Base-by-base conservation (phyloP, 495 filamentous ascomycete genomes). In the Aspergillus indologenus region DNA sequence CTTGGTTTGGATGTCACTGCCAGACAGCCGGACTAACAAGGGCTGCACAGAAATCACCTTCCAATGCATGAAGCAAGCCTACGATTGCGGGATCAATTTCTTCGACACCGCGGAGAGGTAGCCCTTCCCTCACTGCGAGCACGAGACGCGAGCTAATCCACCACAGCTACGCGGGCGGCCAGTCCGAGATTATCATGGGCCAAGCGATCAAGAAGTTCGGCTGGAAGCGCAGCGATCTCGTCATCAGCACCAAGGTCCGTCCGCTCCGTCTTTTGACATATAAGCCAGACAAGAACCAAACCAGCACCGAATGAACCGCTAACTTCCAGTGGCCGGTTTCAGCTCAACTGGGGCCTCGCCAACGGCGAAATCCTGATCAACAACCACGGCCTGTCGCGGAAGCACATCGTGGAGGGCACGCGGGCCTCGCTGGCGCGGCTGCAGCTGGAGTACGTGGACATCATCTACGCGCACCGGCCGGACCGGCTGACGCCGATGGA, bases 401-500 rank as follows among this genome's bases (percentile, higher is more conserved):
- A 96, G 73, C 91, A 96, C 75, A 79, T 93, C 44, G 73, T 92
- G 61, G 90, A 93, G 77, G 87, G 87, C 21, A 75, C 79, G 24
- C 80, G 83, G 54, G 80, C 79, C 5, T 85, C 85, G 0, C 79
- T 96, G 15, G 68, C 82, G 56, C 84, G 91, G 4, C 77, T 96
- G 14, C 82, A 86, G 34, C 83, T 92, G 5, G 82, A 85, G 21
- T 81, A 81, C 57, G 79, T 96, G 56, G 91, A 95, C 65, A 72
- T 95, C 23, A 80, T 95, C 60, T 93, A 90, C 68, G 90, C 90
- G 5, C 91, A 96, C 70, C 85, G 91, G 11, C 88, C 91, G 11
- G 91, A 95, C 71, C 78, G 87, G 5, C 76, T 85, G 45, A 94
- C 91, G 0, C 91, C 91, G 3, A 93, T 95, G 79, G 89, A 92